These are phyloP conservation scores for Paecilomyces sp. DNA, from an alignment of 2,329 filamentous ascomycete species.

Conservation along the genomic window DNA sequence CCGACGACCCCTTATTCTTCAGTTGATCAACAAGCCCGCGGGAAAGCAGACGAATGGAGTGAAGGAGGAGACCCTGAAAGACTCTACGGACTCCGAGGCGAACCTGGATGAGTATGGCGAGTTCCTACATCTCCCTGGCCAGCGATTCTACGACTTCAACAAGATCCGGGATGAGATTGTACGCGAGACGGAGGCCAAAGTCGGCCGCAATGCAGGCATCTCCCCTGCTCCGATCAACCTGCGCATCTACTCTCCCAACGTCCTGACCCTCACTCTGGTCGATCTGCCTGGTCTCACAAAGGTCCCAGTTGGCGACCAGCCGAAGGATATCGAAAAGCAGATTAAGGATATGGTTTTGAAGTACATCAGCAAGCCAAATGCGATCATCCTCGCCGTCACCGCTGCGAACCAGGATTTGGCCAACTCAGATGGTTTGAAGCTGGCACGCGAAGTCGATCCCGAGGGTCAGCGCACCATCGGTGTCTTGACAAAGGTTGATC, in stretches of 20 bases:
- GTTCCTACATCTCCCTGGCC: constrained; percentile 93
- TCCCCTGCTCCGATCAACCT: constrained; percentile 95
- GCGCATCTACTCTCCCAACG: constrained; percentile 96
- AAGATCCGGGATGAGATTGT: constrained; percentile 98
- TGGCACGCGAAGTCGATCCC: constrained; percentile 92
- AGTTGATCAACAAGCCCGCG: constrained; percentile 86
- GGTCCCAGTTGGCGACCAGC: constrained; percentile 93
- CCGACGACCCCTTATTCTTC: constrained; percentile 87
- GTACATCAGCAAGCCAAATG: constrained; percentile 97
- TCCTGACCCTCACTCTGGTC: constrained; percentile 91
- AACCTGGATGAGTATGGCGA: constrained; percentile 98
- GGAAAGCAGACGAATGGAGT: constrained; percentile 63
- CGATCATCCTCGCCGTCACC: constrained; percentile 94
- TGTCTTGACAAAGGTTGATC: constrained; percentile 95
- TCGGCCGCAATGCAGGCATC: constrained; percentile 92
- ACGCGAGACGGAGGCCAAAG: constrained; percentile 92
- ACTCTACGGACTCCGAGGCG: constrained; percentile 72
- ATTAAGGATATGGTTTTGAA: constrained; percentile 98
- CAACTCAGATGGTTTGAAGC: constrained; percentile 95
- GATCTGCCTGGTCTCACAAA: constrained; percentile 95
- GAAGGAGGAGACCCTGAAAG: constrained; percentile 55
- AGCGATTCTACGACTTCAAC: constrained; percentile 97
- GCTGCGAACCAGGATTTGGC: constrained; percentile 96
- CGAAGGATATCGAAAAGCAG: constrained; percentile 91
- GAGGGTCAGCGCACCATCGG: constrained; percentile 97